phyloP scores from a whole-genome alignment of 2,329 filamentous ascomycete genomes.

The Ceratocystis lukuohia region DNA sequence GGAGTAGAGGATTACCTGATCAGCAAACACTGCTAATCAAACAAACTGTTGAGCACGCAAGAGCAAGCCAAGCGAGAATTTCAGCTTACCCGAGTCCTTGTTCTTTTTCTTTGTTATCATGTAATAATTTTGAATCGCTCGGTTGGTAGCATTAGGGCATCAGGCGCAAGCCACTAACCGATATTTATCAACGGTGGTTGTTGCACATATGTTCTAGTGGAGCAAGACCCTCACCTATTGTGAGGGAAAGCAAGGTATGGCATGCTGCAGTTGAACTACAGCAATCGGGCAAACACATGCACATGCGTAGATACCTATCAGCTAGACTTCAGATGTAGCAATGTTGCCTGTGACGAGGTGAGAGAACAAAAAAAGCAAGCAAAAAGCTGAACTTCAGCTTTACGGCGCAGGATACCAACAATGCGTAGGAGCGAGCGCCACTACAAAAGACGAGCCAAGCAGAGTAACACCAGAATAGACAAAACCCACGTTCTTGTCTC shows the following conservation, averaged over 20 bases:
- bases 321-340: background rate
- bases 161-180: background rate
- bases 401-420: background rate
- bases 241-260: background rate
- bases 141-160: background rate
- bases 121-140: background rate
- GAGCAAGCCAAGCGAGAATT: background rate
- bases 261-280: background rate
- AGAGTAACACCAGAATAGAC: background rate
- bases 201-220: background rate
- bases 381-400: constrained; percentile 2
- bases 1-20: background rate
- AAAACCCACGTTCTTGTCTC: background rate
- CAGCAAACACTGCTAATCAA: background rate
- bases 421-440: background rate
- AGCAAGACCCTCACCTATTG: background rate
- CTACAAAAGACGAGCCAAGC: background rate
- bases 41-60: no score
- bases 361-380: background rate
- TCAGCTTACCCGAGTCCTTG: background rate
- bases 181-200: background rate
- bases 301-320: no score
- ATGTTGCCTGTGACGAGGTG: background rate
- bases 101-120: background rate
- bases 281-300: background rate